Evolutionary conservation across 352 stramenopile species (phyloP).

Genomic region (Globisporangium megalacanthum): DNA sequence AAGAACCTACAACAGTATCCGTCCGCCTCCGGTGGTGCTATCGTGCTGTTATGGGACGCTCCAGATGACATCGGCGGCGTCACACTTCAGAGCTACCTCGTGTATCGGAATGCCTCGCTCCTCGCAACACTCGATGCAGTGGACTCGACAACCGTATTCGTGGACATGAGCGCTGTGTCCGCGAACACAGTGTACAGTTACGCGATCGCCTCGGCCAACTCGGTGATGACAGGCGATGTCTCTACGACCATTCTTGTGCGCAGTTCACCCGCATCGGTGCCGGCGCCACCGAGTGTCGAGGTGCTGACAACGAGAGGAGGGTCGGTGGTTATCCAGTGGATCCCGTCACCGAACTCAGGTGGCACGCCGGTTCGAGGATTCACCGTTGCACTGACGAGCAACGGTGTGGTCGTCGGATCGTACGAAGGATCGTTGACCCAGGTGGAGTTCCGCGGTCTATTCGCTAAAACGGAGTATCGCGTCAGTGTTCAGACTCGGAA

Average conservation of each 20-base stretch:
- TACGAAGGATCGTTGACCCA: constrained; percentile 16
- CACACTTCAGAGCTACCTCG: constrained; percentile 27
- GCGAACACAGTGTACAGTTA: constrained; percentile 37
- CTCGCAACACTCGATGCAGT: constrained; percentile 6
- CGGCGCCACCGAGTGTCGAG: constrained; percentile 13
- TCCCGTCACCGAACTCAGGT: constrained; percentile 22
- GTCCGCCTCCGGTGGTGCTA: constrained; percentile 30
- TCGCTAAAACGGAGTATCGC: constrained; percentile 27
- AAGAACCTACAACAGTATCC: constrained; percentile 26
- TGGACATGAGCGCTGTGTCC: constrained; percentile 19
- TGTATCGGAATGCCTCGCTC: constrained; percentile 29
- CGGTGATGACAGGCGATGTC: constrained; percentile 8
- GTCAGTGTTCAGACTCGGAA: constrained; percentile 25
- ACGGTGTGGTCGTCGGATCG: constrained; percentile 7
- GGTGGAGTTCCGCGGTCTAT: constrained; percentile 21
- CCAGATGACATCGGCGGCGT: constrained; percentile 34
- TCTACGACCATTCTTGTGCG: constrained; percentile 10
- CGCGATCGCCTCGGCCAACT: constrained; percentile 27
- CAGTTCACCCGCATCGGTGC: constrained; percentile 16
- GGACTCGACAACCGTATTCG: constrained; percentile 13
- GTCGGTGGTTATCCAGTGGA: constrained; percentile 18
- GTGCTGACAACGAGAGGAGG: constrained; percentile 23
- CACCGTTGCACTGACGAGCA: constrained; percentile 12
- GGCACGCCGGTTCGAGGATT: constrained; percentile 22
- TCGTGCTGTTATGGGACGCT: constrained; percentile 32